Conservation (phyloP, 1,139 yeast species). For the Blastobotrys capitulatus region DNA sequence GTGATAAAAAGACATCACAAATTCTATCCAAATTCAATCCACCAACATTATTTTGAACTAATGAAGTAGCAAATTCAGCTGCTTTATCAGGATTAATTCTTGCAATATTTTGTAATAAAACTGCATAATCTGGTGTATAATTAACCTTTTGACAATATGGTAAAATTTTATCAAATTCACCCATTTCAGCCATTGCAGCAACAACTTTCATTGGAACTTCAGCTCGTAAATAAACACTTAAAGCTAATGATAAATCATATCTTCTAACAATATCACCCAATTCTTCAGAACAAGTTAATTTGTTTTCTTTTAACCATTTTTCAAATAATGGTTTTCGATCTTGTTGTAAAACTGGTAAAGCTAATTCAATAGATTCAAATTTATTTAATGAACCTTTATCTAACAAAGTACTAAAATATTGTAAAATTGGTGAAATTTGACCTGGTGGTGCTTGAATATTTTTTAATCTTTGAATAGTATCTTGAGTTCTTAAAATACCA, state of each 20-base stretch:
- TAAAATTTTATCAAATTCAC: constrained; percentile 91
- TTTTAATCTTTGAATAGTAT: constrained; percentile 89
- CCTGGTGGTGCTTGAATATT: constrained; percentile 94
- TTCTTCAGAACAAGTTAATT: constrained; percentile 90
- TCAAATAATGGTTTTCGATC: constrained; percentile 91
- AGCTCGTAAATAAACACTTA: constrained; percentile 87
- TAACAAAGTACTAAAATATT: constrained; percentile 84
- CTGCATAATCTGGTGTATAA: constrained; percentile 85
- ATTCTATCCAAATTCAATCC: constrained; percentile 76
- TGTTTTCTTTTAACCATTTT: constrained; percentile 94
- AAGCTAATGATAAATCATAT: constrained; percentile 75
- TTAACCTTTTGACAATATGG: constrained; percentile 91
- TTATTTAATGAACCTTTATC: constrained; percentile 92
- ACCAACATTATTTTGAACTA: constrained; percentile 57
- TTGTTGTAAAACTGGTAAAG: constrained; percentile 93
- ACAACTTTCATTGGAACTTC: constrained; percentile 86
- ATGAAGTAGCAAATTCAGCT: constrained; percentile 89
- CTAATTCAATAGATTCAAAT: constrained; percentile 91
- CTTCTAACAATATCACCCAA: constrained; percentile 95
- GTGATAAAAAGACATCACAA: constrained; percentile 92
- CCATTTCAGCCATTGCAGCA: constrained; percentile 86
- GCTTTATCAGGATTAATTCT: constrained; percentile 97
- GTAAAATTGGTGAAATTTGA: constrained; percentile 87
- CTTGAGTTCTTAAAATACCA: constrained; percentile 76
- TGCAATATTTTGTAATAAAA: constrained; percentile 83